Evolutionary conservation across 805 yeast genomes (phyloP).

Genomic region (Jamesozyma spencerorum): DNA sequence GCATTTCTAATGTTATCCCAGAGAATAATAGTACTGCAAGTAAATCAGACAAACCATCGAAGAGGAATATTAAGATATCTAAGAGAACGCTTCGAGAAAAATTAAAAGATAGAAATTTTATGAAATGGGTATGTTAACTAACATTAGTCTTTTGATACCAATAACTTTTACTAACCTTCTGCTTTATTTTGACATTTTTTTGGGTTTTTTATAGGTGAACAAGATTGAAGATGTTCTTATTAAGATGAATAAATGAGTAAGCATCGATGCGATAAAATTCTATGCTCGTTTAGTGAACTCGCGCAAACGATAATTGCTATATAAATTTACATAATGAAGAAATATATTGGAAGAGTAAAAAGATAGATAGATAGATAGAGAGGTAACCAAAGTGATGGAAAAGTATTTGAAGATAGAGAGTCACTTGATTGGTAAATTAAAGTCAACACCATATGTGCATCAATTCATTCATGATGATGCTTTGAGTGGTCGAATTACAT

Average conservation of each 20-base stretch:
- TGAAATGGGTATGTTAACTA: constrained; percentile 22
- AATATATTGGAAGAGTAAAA: too few relatives aligned
- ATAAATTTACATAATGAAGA: neutral
- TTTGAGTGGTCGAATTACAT: constrained; percentile 29
- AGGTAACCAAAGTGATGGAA: neutral
- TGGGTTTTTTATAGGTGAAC: constrained; percentile 2
- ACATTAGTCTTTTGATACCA: neutral
- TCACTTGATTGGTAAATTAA: constrained; percentile 11
- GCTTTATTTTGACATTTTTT: too few relatives aligned
- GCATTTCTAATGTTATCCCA: too few relatives aligned
- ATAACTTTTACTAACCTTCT: too few relatives aligned
- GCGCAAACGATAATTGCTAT: neutral
- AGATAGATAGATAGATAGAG: too few relatives aligned
- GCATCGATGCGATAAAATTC: neutral
- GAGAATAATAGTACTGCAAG: too few relatives aligned
- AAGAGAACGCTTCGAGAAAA: constrained; percentile 15
- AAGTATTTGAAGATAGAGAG: constrained; percentile 18
- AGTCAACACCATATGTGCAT: constrained; percentile 12
- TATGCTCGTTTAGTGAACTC: neutral
- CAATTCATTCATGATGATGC: constrained; percentile 21
- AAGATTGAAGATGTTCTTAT: constrained; percentile 10
- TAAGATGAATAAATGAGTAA: constrained; percentile 1
- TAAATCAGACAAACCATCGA: neutral
- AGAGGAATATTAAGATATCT: constrained; percentile 10
- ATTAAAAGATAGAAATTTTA: constrained; percentile 19